phyloP scores from a whole-genome alignment of 1,284 basidiomycete genomes.

The Ceratorhiza oryzae-sativae region DNA sequence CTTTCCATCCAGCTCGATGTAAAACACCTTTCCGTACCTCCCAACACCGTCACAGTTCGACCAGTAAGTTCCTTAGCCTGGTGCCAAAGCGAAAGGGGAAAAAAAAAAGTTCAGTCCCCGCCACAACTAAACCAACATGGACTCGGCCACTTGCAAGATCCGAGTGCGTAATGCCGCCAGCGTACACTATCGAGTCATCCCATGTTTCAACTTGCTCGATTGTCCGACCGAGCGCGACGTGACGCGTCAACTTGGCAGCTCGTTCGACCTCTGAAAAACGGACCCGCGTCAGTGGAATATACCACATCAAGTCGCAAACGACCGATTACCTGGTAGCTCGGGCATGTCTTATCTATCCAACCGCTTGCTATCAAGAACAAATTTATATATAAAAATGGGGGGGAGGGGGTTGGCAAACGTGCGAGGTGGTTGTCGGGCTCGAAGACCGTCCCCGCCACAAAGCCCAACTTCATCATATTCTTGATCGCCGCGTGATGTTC shows the following conservation, averaged over 20 bases:
- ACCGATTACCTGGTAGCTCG: conserved; percentile 66
- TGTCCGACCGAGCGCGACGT: conserved; percentile 62
- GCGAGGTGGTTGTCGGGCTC: not conserved
- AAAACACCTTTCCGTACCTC: conserved; percentile 82
- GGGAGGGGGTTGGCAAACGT: not conserved
- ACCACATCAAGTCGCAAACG: not conserved
- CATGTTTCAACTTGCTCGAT: conserved; percentile 66
- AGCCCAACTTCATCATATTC: not conserved
- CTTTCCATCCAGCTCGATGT: conserved; percentile 68
- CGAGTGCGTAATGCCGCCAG: conserved; percentile 60
- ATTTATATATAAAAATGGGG: no score
- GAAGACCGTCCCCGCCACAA: not conserved
- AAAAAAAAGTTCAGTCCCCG: not conserved
- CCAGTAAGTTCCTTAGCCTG: conserved; percentile 68
- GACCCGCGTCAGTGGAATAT: conserved; percentile 21
- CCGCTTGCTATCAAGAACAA: no score
- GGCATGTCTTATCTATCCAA: conserved; percentile 61
- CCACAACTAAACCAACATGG: not conserved
- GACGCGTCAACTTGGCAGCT: conserved; percentile 65
- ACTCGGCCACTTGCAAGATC: conserved; percentile 66
- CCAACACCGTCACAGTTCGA: conserved; percentile 66
- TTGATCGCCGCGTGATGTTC: not conserved
- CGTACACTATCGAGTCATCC: conserved; percentile 76
- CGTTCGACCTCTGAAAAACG: conserved; percentile 69
- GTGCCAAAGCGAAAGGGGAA: not conserved